These are phyloP conservation scores for Monilinia vaccinii-corymbosi DNA, from an alignment of 2,329 filamentous ascomycete species.

Conservation along the genomic window DNA sequence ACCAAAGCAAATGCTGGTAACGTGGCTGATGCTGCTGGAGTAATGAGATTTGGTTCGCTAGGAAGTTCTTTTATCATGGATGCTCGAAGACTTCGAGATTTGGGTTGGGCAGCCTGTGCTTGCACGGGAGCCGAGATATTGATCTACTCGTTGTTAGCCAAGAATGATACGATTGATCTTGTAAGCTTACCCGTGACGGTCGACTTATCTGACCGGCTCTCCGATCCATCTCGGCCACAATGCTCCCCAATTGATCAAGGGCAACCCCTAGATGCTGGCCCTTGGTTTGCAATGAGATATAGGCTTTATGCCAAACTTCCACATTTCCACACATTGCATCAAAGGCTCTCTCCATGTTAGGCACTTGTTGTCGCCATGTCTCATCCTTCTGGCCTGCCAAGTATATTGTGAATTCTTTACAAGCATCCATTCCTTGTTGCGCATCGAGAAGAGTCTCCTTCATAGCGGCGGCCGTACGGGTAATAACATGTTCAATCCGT, in stretches of 20 bases:
- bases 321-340: constrained; percentile 88
- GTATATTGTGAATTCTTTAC: constrained; percentile 68
- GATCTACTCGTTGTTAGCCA: constrained; percentile 12
- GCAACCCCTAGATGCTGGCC: constrained; percentile 60
- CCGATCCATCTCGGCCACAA: constrained; percentile 78
- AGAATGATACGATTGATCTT: background rate
- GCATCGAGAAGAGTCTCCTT: constrained; percentile 73
- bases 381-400: constrained; percentile 56
- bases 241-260: constrained; percentile 63
- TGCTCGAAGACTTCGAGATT: constrained; percentile 20
- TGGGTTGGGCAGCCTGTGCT: constrained; percentile 7
- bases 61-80: constrained; percentile 26
- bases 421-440: constrained; percentile 65
- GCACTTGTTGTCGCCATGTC: constrained; percentile 51
- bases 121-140: constrained; percentile 8
- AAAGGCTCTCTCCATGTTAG: constrained; percentile 62
- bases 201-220: constrained; percentile 77
- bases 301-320: constrained; percentile 78
- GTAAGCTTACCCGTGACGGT: constrained; percentile 56
- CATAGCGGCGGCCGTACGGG: constrained; percentile 67
- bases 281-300: constrained; percentile 66
- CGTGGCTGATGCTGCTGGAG: constrained; percentile 24
- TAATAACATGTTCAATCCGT: constrained; percentile 80
- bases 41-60: constrained; percentile 23
- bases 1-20: constrained; percentile 26